phyloP scores from a whole-genome alignment of 2,329 filamentous ascomycete species.

The Rhinocladiella mackenziei region DNA sequence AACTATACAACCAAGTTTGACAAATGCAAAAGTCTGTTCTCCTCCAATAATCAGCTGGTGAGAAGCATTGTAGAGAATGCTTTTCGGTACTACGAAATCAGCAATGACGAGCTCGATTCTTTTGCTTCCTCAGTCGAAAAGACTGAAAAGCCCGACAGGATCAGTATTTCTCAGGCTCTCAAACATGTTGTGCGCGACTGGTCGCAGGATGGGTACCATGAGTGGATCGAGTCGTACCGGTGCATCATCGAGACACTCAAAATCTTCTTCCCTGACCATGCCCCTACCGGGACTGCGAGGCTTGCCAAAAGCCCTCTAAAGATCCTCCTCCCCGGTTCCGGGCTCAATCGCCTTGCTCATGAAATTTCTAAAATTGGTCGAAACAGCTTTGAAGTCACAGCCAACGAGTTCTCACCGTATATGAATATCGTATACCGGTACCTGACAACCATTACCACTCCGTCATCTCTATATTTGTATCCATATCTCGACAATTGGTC shows the following conservation, averaged over 20 bases:
- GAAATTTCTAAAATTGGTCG: slow-evolving; percentile 45
- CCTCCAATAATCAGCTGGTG: too few relatives aligned
- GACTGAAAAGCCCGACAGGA: slow-evolving; percentile 1
- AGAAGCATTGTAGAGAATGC: neutral
- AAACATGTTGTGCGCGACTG: slow-evolving; percentile 4
- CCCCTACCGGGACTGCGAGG: too few relatives aligned
- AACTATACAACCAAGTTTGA: neutral
- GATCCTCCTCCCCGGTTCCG: slow-evolving; percentile 52
- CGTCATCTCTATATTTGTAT: slow-evolving; percentile 37
- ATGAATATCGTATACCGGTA: slow-evolving; percentile 55
- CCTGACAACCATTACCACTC: slow-evolving; percentile 36
- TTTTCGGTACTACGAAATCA: neutral
- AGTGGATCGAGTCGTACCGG: neutral
- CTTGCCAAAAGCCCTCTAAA: too few relatives aligned
- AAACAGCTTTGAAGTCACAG: slow-evolving; percentile 49
- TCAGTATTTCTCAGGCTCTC: neutral
- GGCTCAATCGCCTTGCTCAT: slow-evolving; percentile 51
- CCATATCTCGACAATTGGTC: slow-evolving; percentile 57
- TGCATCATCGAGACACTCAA: neutral
- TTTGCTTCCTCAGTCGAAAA: neutral
- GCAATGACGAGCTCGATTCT: neutral
- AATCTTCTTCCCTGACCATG: neutral
- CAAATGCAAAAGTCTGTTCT: neutral
- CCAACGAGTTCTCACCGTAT: slow-evolving; percentile 57
- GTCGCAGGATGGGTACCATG: neutral